Evolutionary conservation across 768 basidiomycete genomes (phyloP).

Genomic region (Termitomyces sp.): DNA sequence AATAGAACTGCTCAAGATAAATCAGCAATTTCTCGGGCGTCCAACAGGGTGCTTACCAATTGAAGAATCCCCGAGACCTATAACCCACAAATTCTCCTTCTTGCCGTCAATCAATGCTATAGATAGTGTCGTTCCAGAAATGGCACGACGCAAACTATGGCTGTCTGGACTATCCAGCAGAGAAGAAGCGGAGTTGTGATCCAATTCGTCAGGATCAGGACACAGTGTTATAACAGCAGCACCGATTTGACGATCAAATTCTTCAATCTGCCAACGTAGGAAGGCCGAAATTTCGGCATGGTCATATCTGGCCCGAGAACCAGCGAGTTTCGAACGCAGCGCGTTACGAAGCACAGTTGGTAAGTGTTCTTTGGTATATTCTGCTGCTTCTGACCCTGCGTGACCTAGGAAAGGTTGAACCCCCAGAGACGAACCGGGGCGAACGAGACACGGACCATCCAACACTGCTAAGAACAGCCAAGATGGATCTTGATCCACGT

Average conservation of each 20-base stretch:
- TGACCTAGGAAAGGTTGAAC: conserved; percentile 1
- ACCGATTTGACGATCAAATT: conserved; percentile 9
- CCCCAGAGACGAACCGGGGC: neutral
- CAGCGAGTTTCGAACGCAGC: conserved; percentile 3
- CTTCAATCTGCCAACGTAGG: conserved; percentile 4
- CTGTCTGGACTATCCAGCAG: conserved; percentile 1
- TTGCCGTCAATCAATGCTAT: conserved; percentile 8
- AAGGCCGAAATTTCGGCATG: conserved; percentile 1
- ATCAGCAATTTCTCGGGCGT: neutral
- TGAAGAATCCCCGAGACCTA: conserved; percentile 12
- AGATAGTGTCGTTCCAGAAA: conserved; percentile 7
- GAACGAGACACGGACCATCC: conserved; percentile 3
- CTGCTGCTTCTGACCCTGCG: conserved; percentile 7
- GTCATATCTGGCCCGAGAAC: neutral
- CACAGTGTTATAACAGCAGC: conserved; percentile 2
- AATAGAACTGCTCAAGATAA: neutral
- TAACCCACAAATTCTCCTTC: conserved; percentile 7
- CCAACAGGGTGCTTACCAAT: neutral
- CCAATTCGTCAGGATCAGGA: conserved; percentile 3
- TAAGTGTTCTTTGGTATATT: conserved; percentile 4
- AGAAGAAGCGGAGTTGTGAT: neutral
- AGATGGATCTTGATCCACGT: conserved; percentile 1
- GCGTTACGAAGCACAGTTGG: conserved; percentile 5
- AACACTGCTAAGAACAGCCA: conserved; percentile 12
- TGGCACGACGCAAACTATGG: conserved; percentile 4